phyloP scores from a whole-genome alignment of 768 basidiomycete species.

The Calocera cornea region DNA sequence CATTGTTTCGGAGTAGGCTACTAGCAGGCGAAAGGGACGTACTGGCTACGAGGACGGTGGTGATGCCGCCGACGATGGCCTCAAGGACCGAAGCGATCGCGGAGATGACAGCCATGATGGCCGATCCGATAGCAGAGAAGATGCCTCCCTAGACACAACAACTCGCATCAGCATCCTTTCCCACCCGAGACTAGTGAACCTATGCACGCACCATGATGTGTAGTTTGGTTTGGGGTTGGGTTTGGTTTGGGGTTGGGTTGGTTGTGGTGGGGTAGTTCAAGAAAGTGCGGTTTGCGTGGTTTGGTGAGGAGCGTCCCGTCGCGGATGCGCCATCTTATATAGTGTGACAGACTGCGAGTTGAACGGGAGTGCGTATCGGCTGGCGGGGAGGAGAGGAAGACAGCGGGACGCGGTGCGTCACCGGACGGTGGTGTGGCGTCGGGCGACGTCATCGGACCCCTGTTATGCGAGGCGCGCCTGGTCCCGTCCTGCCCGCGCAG shows the following conservation, averaged over 20 bases:
- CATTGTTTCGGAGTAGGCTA: background rate
- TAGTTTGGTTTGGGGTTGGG: background rate
- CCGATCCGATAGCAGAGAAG: background rate
- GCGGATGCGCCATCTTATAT: background rate
- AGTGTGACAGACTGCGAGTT: background rate
- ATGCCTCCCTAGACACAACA: background rate
- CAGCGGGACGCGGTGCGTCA: background rate
- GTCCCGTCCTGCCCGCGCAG: background rate
- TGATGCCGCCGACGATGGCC: constrained; percentile 15
- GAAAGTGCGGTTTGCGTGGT: background rate
- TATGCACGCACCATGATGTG: background rate
- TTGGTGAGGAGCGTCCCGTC: background rate
- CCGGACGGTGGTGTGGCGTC: background rate
- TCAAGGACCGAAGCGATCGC: background rate
- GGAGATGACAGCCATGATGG: constrained; percentile 5
- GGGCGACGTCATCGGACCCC: background rate
- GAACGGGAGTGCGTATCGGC: background rate
- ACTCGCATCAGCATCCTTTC: background rate
- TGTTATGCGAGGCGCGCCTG: background rate
- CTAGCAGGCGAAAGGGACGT: background rate
- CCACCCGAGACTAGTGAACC: background rate
- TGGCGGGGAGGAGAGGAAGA: too few relatives aligned
- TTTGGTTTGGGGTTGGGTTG: background rate
- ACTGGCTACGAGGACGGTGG: constrained; percentile 4
- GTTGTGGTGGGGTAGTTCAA: background rate